A percentile compares a stretch with the other conserved stretches of the same genome.
Conservation (phyloP, 345 rosid species). For the Nasturtium officinale region DNA sequence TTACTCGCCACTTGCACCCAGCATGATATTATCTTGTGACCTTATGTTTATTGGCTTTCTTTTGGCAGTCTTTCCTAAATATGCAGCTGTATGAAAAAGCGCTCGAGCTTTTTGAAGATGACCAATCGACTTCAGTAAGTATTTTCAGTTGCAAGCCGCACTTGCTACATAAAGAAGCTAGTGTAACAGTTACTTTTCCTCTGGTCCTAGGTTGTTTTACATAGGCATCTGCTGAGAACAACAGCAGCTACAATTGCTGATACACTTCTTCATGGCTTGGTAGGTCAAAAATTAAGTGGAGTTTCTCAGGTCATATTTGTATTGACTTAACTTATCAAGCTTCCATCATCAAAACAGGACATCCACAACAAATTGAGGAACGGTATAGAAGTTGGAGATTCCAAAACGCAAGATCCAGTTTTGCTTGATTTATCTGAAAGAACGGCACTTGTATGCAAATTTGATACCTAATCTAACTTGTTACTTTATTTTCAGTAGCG, state of each 20-base stretch:
- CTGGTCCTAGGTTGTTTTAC: slow-evolving; percentile 72
- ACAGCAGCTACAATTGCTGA: slow-evolving; percentile 70
- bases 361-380: slow-evolving; percentile 73
- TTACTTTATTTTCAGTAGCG: neutral
- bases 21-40: slow-evolving; percentile 13
- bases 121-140: slow-evolving; percentile 85
- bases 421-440: slow-evolving; percentile 65
- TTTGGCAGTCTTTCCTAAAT: slow-evolving; percentile 77
- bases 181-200: slow-evolving; percentile 10
- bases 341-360: slow-evolving; percentile 52
- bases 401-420: slow-evolving; percentile 55
- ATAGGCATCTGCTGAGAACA: slow-evolving; percentile 88
- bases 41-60: slow-evolving; percentile 20
- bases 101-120: slow-evolving; percentile 86
- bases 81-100: slow-evolving; percentile 95
- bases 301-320: slow-evolving; percentile 20
- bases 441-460: slow-evolving; percentile 62
- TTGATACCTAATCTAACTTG: neutral
- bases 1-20: slow-evolving; percentile 13
- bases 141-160: slow-evolving; percentile 22
- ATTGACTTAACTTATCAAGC: slow-evolving; percentile 17
- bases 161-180: slow-evolving; percentile 1
- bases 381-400: slow-evolving; percentile 70
- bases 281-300: slow-evolving; percentile 36
- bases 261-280: slow-evolving; percentile 72